Base-by-base conservation (phyloP, 306 rosid genomes). In the Clitoria ternatea region DNA sequence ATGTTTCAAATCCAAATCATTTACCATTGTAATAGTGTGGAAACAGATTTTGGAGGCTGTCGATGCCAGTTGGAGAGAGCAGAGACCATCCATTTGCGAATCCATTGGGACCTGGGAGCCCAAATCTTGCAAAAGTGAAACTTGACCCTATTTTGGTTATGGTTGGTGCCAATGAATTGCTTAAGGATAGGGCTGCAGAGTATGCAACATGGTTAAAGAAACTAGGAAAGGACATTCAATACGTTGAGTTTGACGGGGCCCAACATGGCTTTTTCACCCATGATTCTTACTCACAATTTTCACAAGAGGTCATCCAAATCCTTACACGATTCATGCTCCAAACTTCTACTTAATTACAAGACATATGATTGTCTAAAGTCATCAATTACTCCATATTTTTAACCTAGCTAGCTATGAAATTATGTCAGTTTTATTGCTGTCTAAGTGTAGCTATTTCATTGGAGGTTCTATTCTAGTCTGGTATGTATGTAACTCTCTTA, bases 41-140 rank as follows among this genome's bases (percentile, higher is more conserved):
- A 66, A 44, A 3, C 79, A 94, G 98, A 79, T 90, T 94, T 81
- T 94, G 98, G 98, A 94, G 98, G 85, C 75, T 94, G 6, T 88
- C 98, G 6, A 37, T 94, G 63, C 90, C 94, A 1, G 36, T 22
- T 14, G 98, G 90, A 63, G 87, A 80, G 74, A 85, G 32, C 15
- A 90, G 98, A 80, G 97, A 94, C 72, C 87, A 94, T 55, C 96
- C 96, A 76, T 72, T 85, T 57, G 95, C 76, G 0, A 94, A 94
- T 84, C 98, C 98, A 12, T 83, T 90, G 6, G 98, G 96, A 77
- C 52, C 79, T 9, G 19, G 17, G 1, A 83, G 97, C 49, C 82
- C 79, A 15, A 69, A 59, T 72, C 84, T 90, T 12, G 85, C 70
- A 52, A 1, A 68, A 43, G 15, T 84, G 59, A 84, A 65, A 20